Evolutionary conservation across 2,329 filamentous ascomycete genomes (phyloP), one percentile per base, ranked within the genome.

Genomic region (Metarhizium brunneum): DNA sequence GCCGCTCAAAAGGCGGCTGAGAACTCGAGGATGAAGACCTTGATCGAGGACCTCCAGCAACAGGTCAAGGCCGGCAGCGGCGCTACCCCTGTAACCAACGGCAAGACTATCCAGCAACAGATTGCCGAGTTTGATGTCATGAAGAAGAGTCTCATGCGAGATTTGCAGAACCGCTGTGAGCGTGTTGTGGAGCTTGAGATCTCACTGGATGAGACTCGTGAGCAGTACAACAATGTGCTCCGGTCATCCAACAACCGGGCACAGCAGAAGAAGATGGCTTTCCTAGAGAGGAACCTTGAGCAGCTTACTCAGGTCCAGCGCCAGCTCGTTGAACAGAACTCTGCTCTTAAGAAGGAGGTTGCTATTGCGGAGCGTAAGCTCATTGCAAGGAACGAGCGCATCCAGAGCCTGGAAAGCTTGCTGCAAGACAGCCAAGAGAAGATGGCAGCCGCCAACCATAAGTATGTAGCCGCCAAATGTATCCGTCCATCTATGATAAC

Each of bases 181-280:
- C 87, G 94, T 62, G 92, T 99, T 38, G 94, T 99, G 18, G 94
- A 99, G 77, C 84, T 99, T 32, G 94, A 99, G 73, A 99, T 99
- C 66, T 95, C 90, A 40, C 82, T 99, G 52, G 94, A 99, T 68
- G 92, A 96, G 77, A 96, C 94, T 1, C 85, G 94, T 55, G 94
- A 99, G 77, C 94, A 99, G 75, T 99, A 99, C 77, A 97, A 99
- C 79, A 96, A 96, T 65, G 94, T 99, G 58, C 82, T 99, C 57
- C 87, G 92, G 56, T 94, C 90, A 52, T 96, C 90, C 62, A 99
- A 99, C 79, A 97, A 95, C 78, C 88, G 94, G 57, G 92, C 94
- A 29, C 94, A 99, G 76, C 94, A 99, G 75, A 99, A 99, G 87
- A 99, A 99, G 83, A 97, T 99, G 89, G 95, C 94, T 16, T 99